These are phyloP conservation scores for Beauveria brongniartii DNA, from an alignment of 2,329 filamentous ascomycete genomes.

Conservation along the genomic window DNA sequence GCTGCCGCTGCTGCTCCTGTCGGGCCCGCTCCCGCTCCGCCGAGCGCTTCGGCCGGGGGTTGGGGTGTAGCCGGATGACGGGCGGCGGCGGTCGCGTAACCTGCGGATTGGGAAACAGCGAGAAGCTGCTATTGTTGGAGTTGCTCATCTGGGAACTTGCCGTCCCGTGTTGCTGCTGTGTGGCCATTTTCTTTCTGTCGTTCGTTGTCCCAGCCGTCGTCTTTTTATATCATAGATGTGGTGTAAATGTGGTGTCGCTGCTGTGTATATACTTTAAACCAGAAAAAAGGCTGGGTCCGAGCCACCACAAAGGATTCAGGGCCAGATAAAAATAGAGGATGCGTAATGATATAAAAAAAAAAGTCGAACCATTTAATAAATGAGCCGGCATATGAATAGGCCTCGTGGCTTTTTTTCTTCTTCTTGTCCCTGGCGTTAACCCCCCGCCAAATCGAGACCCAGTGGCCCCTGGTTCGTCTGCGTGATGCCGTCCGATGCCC, in stretches of 20 bases:
- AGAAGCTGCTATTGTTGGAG: constrained; percentile 38
- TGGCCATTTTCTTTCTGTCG: constrained; percentile 26
- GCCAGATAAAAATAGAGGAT: too few species aligned
- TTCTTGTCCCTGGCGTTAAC: too few species aligned
- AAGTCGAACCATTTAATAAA: too few species aligned
- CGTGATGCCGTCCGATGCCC: too few species aligned
- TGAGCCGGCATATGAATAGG: too few species aligned
- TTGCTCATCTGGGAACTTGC: background rate
- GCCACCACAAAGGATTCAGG: too few species aligned
- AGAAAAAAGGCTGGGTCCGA: too few species aligned
- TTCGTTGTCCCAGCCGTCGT: background rate
- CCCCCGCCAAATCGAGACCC: too few species aligned
- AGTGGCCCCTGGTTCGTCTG: too few species aligned
- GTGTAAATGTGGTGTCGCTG: background rate
- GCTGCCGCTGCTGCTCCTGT: background rate
- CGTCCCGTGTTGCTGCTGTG: constrained; percentile 22
- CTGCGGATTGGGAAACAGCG: constrained; percentile 47
- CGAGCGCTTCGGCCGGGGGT: constrained; percentile 31
- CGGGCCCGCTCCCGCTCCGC: constrained; percentile 26
- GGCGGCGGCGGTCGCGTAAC: constrained; percentile 30
- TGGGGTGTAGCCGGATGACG: constrained; percentile 28
- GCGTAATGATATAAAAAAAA: too few species aligned
- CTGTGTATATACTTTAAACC: too few species aligned
- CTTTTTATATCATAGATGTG: background rate
- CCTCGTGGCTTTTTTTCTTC: too few species aligned